Base-by-base conservation (phyloP, 2,329 filamentous ascomycete genomes). In the Verticillium tricorpus region DNA sequence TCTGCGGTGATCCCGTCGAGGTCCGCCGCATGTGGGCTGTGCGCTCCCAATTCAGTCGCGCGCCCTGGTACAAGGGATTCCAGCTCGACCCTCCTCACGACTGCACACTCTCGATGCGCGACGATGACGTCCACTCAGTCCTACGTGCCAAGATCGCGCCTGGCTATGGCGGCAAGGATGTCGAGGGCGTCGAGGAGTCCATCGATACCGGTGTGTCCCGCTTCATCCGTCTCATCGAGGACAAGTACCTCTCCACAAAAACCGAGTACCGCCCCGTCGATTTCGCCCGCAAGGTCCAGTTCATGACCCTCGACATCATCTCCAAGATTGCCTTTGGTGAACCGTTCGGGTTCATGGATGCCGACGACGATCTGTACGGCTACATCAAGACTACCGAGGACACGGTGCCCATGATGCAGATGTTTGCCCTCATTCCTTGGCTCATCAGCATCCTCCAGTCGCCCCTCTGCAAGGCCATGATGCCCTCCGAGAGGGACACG, bases 381-480 rank as follows among this genome's bases (percentile, higher is more conserved):
- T 83, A 82, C 62, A 77, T 82, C 37, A 68, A 73, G 58, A 78
- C 78, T 6, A 75, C 77, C 0, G 73, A 78, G 57, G 69, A 76
- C 52, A 76, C 74, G 12, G 63, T 82, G 0, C 78, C 79, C 0
- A 70, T 75, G 31, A 74, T 81, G 14, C 34, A 35, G 14, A 35
- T 35, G 34, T 35, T 35, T 14, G 34, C 34, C 0, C 92, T 93
- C 59, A 83, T 93, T 5, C 76, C 73, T 0, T 90, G 90, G 68
- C 73, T 92, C 1, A 79, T 78, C 5, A 81, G 80, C 39, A 80
- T 92, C 39, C 87, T 93, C 22, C 85, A 86, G 68, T 86, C 83
- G 75, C 89, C 89, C 2, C 69, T 92, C 64, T 79, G 85, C 64
- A 88, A 90, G 69, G 84, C 84, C 11, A 87, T 89, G 7, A 90